A percentile compares a stretch with the other conserved stretches of the same genome.
These are phyloP conservation scores for Trametes versicolor DNA, from an alignment of 1,284 basidiomycete genomes.

Conservation along the genomic window DNA sequence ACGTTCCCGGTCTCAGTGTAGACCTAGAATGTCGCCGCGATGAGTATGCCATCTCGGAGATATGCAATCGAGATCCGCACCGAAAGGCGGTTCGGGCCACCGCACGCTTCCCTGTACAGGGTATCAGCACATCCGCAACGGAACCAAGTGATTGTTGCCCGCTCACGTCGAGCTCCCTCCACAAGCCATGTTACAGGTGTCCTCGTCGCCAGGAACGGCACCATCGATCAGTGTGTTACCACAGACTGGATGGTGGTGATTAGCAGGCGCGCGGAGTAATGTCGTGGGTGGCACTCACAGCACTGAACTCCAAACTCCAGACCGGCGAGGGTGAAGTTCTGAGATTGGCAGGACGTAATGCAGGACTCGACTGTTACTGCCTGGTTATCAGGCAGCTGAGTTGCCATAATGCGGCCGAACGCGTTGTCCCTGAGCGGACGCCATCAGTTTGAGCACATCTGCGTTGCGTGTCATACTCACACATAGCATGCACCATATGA, in stretches of 20 bases:
- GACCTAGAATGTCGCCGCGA: slow-evolving; percentile 42
- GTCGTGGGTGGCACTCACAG: slow-evolving; percentile 31
- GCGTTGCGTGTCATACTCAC: slow-evolving; percentile 48
- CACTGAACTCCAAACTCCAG: slow-evolving; percentile 65
- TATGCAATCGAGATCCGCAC: slow-evolving; percentile 37
- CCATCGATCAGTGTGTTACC: slow-evolving; percentile 68
- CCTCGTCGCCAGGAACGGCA: slow-evolving; percentile 56
- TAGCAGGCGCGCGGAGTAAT: background rate
- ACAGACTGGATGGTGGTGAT: slow-evolving; percentile 58
- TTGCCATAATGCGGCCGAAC: slow-evolving; percentile 48
- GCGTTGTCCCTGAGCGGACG: slow-evolving; percentile 48
- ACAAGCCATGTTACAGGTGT: slow-evolving; percentile 74
- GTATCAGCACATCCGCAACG: slow-evolving; percentile 16
- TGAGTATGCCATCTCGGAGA: slow-evolving; percentile 21
- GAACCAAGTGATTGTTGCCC: slow-evolving; percentile 38
- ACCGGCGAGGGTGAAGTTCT: slow-evolving; percentile 51
- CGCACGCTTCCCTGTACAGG: slow-evolving; percentile 67
- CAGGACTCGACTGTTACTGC: slow-evolving; percentile 52
- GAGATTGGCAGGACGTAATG: slow-evolving; percentile 45
- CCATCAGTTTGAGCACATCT: background rate
- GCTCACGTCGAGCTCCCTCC: slow-evolving; percentile 70
- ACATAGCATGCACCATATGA: slow-evolving; percentile 63
- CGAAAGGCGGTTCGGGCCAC: slow-evolving; percentile 74
- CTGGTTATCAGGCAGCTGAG: slow-evolving; percentile 46
- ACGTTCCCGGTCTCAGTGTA: slow-evolving; percentile 65